phyloP scores from a whole-genome alignment of 139 green algal species.

The Micractinium sp. region DNA sequence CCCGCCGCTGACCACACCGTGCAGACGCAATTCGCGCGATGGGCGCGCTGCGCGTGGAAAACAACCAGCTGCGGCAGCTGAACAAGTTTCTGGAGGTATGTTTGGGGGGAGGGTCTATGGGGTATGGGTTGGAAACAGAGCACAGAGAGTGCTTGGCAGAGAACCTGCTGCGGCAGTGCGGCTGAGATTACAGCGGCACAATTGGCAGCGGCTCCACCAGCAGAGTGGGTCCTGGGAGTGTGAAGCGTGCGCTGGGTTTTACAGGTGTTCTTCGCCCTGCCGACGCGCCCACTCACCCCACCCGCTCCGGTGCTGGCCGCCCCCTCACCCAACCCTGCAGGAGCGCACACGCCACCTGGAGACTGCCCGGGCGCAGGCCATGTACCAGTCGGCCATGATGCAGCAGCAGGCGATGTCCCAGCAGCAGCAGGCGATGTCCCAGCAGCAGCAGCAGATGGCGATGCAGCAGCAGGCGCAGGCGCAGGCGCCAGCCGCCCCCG shows the following conservation, averaged over 20 bases:
- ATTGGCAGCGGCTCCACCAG: neutral
- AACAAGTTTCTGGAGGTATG: conserved; percentile 69
- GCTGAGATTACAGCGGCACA: neutral
- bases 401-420: conserved; percentile 22
- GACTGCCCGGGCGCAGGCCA: conserved; percentile 35
- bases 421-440: conserved; percentile 24
- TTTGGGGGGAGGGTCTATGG: neutral
- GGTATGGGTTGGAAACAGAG: too few species aligned
- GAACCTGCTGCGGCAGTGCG: neutral
- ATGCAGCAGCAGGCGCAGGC: conserved; percentile 22
- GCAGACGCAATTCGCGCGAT: conserved; percentile 61
- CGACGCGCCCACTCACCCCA: too few species aligned
- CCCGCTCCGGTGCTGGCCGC: neutral
- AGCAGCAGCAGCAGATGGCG: conserved; percentile 23
- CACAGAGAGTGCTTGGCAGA: too few species aligned
- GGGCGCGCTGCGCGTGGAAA: conserved; percentile 61
- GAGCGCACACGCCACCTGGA: conserved; percentile 35
- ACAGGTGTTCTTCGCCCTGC: neutral
- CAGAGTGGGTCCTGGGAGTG: neutral
- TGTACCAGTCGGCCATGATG: conserved; percentile 49
- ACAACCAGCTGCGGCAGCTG: conserved; percentile 66
- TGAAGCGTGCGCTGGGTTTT: neutral
- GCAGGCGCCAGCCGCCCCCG: neutral
- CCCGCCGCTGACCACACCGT: neutral
- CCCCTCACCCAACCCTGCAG: conserved; percentile 5